A percentile compares a stretch with the other conserved stretches of the same genome.
phyloP scores from a whole-genome alignment of 352 stramenopile genomes.

The Phytophthora hybrid region DNA sequence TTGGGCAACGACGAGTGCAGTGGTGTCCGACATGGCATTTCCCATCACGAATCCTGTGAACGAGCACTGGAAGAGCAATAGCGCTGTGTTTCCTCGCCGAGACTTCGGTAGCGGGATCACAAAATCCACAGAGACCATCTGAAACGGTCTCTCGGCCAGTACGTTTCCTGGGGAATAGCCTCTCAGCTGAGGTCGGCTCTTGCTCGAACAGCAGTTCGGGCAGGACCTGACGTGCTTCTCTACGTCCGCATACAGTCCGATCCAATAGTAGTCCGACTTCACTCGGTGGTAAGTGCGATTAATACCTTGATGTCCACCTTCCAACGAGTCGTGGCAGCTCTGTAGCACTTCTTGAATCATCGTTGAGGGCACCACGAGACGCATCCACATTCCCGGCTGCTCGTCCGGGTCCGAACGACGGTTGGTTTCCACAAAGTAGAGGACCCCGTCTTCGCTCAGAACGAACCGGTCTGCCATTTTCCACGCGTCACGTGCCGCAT shows the following conservation, averaged over 20 bases:
- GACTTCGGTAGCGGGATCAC: slow-evolving; percentile 6
- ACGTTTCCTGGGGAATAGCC: neutral
- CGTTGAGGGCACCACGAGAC: too few relatives aligned
- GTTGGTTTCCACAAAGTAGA: too few relatives aligned
- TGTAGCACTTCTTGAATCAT: neutral
- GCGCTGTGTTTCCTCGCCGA: slow-evolving; percentile 1
- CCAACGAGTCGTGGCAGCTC: slow-evolving; percentile 2
- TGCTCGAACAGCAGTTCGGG: too few relatives aligned
- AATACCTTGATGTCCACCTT: neutral
- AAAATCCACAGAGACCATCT: slow-evolving; percentile 24
- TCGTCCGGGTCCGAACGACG: too few relatives aligned
- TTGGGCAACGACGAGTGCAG: neutral
- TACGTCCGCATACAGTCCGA: neutral
- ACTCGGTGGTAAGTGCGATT: neutral
- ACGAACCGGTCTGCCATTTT: too few relatives aligned
- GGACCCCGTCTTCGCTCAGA: too few relatives aligned
- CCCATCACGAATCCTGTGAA: slow-evolving; percentile 18
- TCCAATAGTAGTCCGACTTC: slow-evolving; percentile 3
- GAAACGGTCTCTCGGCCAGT: neutral
- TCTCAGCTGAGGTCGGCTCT: neutral
- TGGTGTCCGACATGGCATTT: slow-evolving; percentile 11
- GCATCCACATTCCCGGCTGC: too few relatives aligned
- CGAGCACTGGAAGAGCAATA: slow-evolving; percentile 8
- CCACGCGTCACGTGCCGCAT: neutral
- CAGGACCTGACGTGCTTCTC: too few relatives aligned